These are phyloP conservation scores for Suillus hirtellus DNA, from an alignment of 768 basidiomycete genomes.

Conservation along the genomic window DNA sequence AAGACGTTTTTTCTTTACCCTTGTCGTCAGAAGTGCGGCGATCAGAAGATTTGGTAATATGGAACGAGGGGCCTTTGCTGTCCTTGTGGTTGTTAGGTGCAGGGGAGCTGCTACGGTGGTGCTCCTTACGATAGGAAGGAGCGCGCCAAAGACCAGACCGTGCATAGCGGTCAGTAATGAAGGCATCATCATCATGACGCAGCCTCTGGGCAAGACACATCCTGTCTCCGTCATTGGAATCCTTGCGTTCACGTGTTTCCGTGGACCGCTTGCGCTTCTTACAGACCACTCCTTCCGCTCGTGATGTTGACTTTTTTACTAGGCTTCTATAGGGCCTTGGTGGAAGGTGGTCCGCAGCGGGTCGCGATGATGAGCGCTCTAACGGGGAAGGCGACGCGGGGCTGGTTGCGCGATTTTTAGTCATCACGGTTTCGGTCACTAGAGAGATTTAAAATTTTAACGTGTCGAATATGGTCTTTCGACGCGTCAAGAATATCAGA, in stretches of 20 bases:
- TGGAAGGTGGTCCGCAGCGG: constrained; percentile 2
- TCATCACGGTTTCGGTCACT: not conserved
- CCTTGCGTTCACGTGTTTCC: not conserved
- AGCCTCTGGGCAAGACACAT: constrained; percentile 7
- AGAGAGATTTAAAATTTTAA: not conserved
- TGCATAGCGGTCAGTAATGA: not conserved
- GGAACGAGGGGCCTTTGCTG: not conserved
- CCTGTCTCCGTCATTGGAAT: constrained; percentile 3
- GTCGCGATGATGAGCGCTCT: constrained; percentile 7
- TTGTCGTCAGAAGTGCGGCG: not conserved
- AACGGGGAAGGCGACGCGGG: not conserved
- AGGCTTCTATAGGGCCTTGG: constrained; percentile 3
- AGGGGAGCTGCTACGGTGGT: not conserved
- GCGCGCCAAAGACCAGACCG: not conserved
- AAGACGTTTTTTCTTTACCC: not conserved
- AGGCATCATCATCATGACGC: constrained; percentile 2
- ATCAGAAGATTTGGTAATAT: not conserved
- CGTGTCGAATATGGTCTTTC: constrained; percentile 6
- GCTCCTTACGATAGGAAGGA: constrained; percentile 7
- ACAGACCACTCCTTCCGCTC: constrained; percentile 5
- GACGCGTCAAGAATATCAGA: constrained; percentile 1
- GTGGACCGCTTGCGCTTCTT: constrained; percentile 9
- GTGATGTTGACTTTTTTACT: not conserved
- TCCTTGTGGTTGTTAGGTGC: not conserved
- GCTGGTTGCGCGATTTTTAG: not conserved